Evolutionary conservation across 1,284 basidiomycete species (phyloP).

Genomic region (Trichosporon sp.): DNA sequence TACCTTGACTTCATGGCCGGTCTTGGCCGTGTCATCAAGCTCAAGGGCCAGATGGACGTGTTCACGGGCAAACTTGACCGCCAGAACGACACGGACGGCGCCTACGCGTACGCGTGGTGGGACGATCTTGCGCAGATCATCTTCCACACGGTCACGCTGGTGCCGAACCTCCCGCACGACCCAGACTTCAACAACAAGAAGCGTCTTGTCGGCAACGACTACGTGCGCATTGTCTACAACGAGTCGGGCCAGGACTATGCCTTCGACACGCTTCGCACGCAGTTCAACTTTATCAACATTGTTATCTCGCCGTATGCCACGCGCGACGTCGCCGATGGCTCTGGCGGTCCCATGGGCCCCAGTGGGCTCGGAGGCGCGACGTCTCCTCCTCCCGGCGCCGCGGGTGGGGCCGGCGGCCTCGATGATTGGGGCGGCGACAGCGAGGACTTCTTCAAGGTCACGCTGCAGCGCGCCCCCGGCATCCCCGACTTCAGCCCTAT

Average conservation of each 20-base stretch:
- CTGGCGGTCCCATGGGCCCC: not conserved
- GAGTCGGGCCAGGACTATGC: conserved; percentile 83
- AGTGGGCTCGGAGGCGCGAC: not conserved
- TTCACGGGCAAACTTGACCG: conserved; percentile 88
- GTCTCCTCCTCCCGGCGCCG: not conserved
- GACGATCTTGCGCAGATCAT: conserved; percentile 95
- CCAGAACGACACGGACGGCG: conserved; percentile 78
- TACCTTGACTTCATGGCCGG: conserved; percentile 91
- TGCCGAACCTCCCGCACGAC: conserved; percentile 78
- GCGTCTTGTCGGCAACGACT: conserved; percentile 91
- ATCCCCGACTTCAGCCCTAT: conserved; percentile 91
- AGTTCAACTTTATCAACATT: conserved; percentile 98
- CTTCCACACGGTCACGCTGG: conserved; percentile 95
- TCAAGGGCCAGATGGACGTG: conserved; percentile 91
- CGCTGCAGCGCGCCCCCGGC: conserved; percentile 76
- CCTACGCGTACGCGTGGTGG: conserved; percentile 97
- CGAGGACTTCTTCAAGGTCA: conserved; percentile 82
- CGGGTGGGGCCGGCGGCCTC: not conserved
- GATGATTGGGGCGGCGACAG: conserved; percentile 44
- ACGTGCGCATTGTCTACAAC: conserved; percentile 95
- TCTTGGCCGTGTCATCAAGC: conserved; percentile 81
- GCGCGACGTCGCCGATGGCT: conserved; percentile 60
- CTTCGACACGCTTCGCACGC: conserved; percentile 83
- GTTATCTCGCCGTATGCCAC: conserved; percentile 91
- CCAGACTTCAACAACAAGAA: conserved; percentile 80